A percentile compares a stretch with the other conserved stretches of the same genome.
Evolutionary conservation across 768 basidiomycete genomes (phyloP).

Genomic region (Pulveroboletus sp.): DNA sequence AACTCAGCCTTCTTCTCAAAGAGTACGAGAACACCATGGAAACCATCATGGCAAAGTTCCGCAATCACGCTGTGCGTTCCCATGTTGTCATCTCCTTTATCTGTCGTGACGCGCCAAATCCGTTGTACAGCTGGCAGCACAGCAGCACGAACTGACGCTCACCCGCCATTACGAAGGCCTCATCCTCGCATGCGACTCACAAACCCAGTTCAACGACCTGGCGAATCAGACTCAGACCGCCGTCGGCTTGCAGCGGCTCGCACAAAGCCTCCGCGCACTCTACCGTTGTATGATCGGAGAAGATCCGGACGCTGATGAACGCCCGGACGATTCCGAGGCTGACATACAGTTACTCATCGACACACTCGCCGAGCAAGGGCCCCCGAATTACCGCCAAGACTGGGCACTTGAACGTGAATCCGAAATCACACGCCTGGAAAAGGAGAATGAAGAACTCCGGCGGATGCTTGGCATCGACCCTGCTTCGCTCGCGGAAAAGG

Average conservation of each 20-base stretch:
- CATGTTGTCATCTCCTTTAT: not conserved
- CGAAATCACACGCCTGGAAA: conserved; percentile 79
- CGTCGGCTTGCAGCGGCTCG: conserved; percentile 69
- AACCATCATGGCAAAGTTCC: conserved; percentile 95
- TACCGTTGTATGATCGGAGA: conserved; percentile 70
- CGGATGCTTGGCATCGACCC: conserved; percentile 73
- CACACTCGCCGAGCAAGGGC: conserved; percentile 39
- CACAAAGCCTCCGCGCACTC: conserved; percentile 67
- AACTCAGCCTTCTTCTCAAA: conserved; percentile 81
- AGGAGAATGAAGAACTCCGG: conserved; percentile 80
- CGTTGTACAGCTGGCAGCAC: conserved; percentile 71
- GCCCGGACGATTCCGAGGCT: conserved; percentile 32
- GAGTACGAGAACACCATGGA: conserved; percentile 96
- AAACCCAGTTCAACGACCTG: conserved; percentile 53
- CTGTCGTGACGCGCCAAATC: conserved; percentile 6
- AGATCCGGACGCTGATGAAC: conserved; percentile 33
- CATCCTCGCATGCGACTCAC: conserved; percentile 62
- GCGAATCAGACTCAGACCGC: conserved; percentile 57
- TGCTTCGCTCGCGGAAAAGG: conserved; percentile 47
- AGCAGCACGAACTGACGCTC: conserved; percentile 84
- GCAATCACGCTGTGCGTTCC: conserved; percentile 78
- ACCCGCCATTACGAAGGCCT: conserved; percentile 89
- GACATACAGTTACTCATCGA: conserved; percentile 45
- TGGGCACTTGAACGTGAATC: conserved; percentile 87
- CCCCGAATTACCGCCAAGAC: conserved; percentile 52